Percentiles rank a stretch among this genome's conserved stretches.
Conservation (phyloP, 2,329 filamentous ascomycete genomes). For the Decorospora gaudefroyi region DNA sequence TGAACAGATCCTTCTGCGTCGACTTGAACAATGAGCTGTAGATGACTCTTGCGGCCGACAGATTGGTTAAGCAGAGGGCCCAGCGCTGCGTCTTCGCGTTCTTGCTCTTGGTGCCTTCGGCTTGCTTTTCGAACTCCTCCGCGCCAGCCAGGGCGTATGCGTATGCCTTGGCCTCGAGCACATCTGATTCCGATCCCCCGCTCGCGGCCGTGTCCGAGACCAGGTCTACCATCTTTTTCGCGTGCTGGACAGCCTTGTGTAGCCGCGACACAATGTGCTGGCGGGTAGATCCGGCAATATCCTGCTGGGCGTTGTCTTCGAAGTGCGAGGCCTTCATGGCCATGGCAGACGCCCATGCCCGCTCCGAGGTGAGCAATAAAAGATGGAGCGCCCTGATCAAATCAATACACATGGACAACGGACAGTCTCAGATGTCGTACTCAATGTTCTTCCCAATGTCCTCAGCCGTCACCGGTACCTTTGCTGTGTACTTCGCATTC, state of each 20-base stretch:
- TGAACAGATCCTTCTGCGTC: conserved; percentile 76
- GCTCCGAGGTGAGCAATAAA: conserved; percentile 83
- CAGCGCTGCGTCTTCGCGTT: conserved; percentile 61
- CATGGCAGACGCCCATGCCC: conserved; percentile 96
- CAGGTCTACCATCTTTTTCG: conserved; percentile 67
- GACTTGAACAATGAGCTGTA: conserved; percentile 74
- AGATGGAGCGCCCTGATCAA: conserved; percentile 51
- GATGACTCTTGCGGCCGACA: conserved; percentile 76
- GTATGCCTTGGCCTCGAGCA: conserved; percentile 87
- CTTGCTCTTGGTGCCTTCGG: conserved; percentile 49
- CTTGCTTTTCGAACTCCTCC: conserved; percentile 80
- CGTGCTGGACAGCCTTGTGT: conserved; percentile 74
- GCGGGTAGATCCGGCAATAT: conserved; percentile 76
- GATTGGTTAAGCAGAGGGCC: conserved; percentile 75
- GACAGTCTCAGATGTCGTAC: conserved; percentile 58
- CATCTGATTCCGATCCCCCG: conserved; percentile 69
- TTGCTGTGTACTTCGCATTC: conserved; percentile 80
- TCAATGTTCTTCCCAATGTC: conserved; percentile 75
- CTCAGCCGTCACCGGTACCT: conserved; percentile 70
- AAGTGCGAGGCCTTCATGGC: conserved; percentile 84
- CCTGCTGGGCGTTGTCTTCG: conserved; percentile 71
- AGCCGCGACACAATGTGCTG: conserved; percentile 88
- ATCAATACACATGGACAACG: conserved; percentile 4
- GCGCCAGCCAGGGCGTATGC: conserved; percentile 75
- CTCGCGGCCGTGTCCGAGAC: conserved; percentile 67